Percentiles rank a stretch among this genome's conserved stretches.
Conservation (phyloP, 331 rosid species). For the Rosa hybrid region DNA sequence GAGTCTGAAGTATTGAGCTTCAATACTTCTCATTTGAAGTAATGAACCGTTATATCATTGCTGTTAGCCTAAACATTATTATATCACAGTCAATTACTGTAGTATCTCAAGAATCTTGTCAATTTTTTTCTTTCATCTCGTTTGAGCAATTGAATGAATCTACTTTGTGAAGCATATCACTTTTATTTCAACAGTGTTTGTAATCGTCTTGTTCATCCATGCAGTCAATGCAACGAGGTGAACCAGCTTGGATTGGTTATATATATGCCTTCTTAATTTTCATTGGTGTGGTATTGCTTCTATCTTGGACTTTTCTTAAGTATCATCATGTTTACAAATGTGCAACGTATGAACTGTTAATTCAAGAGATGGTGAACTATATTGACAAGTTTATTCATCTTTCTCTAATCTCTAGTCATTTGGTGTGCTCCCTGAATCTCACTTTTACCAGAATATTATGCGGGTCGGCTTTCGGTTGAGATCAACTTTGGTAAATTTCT, state of each 20-base stretch:
- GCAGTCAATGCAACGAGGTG: conserved; percentile 91
- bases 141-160: background rate
- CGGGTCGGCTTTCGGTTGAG: conserved; percentile 86
- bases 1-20: too few relatives aligned
- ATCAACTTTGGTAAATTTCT: conserved; percentile 76
- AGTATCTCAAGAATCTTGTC: too few relatives aligned
- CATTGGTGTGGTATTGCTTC: conserved; percentile 76
- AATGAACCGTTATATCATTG: too few relatives aligned
- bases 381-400: conserved; percentile 26
- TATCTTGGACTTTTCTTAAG: conserved; percentile 17
- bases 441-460: conserved; percentile 67
- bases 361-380: background rate
- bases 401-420: conserved; percentile 51
- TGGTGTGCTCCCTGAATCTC: conserved; percentile 75
- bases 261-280: conserved; percentile 77
- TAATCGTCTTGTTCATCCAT: conserved; percentile 33
- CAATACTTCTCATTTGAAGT: too few relatives aligned
- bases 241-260: conserved; percentile 82
- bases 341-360: background rate
- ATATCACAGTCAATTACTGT: too few relatives aligned
- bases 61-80: too few relatives aligned
- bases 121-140: too few relatives aligned
- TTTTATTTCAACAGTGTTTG: conserved; percentile 17
- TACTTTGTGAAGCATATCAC: conserved; percentile 4
- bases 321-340: background rate